These are phyloP conservation scores for Toxicodendron radicans DNA, from an alignment of 345 rosid species.

Conservation along the genomic window DNA sequence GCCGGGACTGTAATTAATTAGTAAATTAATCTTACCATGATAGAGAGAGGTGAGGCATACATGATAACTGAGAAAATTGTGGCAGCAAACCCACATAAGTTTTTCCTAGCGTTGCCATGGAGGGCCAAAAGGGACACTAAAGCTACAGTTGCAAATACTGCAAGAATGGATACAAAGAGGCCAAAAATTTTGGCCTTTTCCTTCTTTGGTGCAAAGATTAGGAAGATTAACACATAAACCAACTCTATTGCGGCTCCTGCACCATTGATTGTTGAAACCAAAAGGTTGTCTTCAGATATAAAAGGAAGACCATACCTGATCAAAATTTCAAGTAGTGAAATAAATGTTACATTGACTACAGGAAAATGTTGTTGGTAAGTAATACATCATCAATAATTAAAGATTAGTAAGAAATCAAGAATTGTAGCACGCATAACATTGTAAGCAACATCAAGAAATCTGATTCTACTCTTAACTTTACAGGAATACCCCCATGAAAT, in stretches of 20 bases:
- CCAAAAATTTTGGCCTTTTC: conserved; percentile 76
- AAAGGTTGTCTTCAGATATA: conserved; percentile 74
- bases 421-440: neutral
- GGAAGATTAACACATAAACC: conserved; percentile 64
- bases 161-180: conserved; percentile 47
- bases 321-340: neutral
- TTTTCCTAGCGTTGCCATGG: conserved; percentile 63
- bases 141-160: conserved; percentile 57
- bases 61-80: conserved; percentile 87
- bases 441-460: neutral
- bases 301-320: conserved; percentile 93
- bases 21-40: conserved; percentile 62
- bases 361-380: too few relatives aligned
- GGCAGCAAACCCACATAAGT: conserved; percentile 83
- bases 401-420: neutral
- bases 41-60: conserved; percentile 94
- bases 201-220: conserved; percentile 64
- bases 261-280: conserved; percentile 84
- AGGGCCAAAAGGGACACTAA: conserved; percentile 69
- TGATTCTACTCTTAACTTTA: neutral
- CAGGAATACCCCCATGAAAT: neutral
- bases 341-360: too few relatives aligned
- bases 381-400: too few relatives aligned
- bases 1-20: too few relatives aligned
- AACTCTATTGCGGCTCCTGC: conserved; percentile 70